Percentiles rank a stretch among this genome's conserved stretches.
Conservation (phyloP, 352 stramenopile species). For the Phytophthora palmivora region DNA sequence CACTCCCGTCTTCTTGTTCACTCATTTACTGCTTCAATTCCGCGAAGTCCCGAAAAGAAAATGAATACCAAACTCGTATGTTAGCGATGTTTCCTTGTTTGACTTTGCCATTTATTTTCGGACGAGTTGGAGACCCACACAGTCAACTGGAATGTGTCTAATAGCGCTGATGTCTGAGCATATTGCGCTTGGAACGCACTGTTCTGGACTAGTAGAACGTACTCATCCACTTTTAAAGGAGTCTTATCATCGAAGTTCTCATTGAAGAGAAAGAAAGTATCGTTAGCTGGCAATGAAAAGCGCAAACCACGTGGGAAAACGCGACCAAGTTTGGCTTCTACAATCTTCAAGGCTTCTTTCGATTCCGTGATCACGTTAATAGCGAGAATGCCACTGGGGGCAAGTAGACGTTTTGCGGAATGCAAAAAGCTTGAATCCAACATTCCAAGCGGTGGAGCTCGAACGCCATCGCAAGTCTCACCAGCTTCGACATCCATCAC, state of each 20-base stretch:
- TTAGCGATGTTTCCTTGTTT: conserved; percentile 14
- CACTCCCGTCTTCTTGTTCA: conserved; percentile 34
- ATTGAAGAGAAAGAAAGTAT: conserved; percentile 53
- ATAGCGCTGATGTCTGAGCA: conserved; percentile 32
- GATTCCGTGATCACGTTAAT: conserved; percentile 71
- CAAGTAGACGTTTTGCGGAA: conserved; percentile 34
- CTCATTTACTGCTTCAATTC: conserved; percentile 23
- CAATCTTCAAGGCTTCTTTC: conserved; percentile 28
- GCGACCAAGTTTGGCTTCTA: conserved; percentile 32
- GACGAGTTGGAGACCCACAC: conserved; percentile 13
- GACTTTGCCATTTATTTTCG: conserved; percentile 1
- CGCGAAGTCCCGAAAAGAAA: conserved; percentile 14
- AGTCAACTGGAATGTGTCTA: conserved; percentile 27
- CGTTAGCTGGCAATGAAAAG: conserved; percentile 46
- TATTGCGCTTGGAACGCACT: conserved; percentile 33
- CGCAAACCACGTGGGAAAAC: conserved; percentile 43
- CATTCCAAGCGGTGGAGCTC: conserved; percentile 54
- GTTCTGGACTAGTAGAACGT: conserved; percentile 15
- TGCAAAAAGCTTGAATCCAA: conserved; percentile 46
- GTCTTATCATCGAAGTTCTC: conserved; percentile 9
- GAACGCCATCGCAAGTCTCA: conserved; percentile 38
- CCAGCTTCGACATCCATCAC: conserved; percentile 77
- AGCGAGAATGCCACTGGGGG: conserved; percentile 43
- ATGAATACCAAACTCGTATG: conserved; percentile 9
- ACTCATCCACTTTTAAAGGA: conserved; percentile 9